Evolutionary conservation across 441 rosid genomes (phyloP), one percentile per base, ranked within the genome.

Genomic region (Gossypium trilobum): DNA sequence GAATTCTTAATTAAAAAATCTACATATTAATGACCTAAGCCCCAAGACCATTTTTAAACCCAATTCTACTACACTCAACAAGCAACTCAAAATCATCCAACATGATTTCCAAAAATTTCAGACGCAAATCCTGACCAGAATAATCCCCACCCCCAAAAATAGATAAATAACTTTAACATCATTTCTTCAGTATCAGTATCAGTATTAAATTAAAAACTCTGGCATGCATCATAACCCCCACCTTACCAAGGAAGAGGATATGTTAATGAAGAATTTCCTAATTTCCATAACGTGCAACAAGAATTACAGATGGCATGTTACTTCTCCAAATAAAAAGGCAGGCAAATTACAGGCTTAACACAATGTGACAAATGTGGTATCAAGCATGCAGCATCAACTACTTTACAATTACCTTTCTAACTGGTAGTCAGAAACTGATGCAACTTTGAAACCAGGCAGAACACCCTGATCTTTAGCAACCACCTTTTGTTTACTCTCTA

Each of bases 401-500:
- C 69, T 70, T 70, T 73, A 72, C 20, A 77, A 33, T 78, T 81
- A 91, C 99, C 98, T 95, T 77, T 92, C 90, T 72, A 84, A 76
- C 77, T 78, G 89, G 73, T 81, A 78, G 81, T 87, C 97, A 67
- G 92, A 77, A 68, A 79, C 84, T 54, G 87, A 83, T 71, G 96
- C 90, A 81, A 84, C 81, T 77, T 73, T 81, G 78, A 91, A 95
- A 55, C 99, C 98, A 44, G 84, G 88, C 63, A 95, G 86, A 79
- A 78, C 77, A 39, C 87, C 91, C 60, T 83, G 83, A 73, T 89
- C 92, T 73, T 85, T 89, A 78, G 83, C 82, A 42, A 78, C 75
- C 78, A 89, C 82, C 84, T 84, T 91, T 79, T 75, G 83, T 78
- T 61, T 83, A 78, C 75, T 81, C 54, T 87, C 97, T 70, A 71